Evolutionary conservation across 1,284 basidiomycete species (phyloP).

Genomic region (Lentinula novae-zelandiae): DNA sequence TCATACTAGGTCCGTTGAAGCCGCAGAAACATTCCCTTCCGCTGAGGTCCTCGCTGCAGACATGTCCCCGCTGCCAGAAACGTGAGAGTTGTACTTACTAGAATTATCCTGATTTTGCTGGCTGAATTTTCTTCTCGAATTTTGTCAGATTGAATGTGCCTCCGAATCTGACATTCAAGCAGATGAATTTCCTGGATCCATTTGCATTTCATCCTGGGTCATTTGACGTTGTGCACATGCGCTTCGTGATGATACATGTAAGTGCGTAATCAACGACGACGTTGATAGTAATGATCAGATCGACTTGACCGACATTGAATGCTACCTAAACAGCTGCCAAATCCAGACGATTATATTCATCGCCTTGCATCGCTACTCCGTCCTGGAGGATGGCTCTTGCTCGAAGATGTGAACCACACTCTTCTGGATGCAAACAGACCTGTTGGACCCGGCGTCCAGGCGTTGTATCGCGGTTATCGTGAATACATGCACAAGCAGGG

Average conservation of each 20-base stretch:
- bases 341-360: background rate
- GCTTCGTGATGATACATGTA: conserved; percentile 9
- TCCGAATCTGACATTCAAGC: background rate
- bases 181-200: conserved; percentile 6
- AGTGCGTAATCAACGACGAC: background rate
- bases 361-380: conserved; percentile 5
- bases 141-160: background rate
- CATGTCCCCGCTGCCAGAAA: conserved; percentile 7
- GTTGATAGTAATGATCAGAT: background rate
- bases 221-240: conserved; percentile 10
- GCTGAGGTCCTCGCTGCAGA: conserved; percentile 6
- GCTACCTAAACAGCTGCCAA: conserved; percentile 1
- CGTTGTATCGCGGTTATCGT: conserved; percentile 1
- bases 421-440: conserved; percentile 6
- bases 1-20: conserved; percentile 1
- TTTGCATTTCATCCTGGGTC: conserved; percentile 1
- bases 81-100: background rate
- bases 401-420: conserved; percentile 8
- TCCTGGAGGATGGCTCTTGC: conserved; percentile 7
- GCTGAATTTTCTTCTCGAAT: background rate
- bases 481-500: conserved; percentile 1
- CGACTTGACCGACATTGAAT: background rate
- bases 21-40: background rate
- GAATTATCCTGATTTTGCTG: background rate
- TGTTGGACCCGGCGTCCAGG: conserved; percentile 2